Evolutionary conservation across 768 basidiomycete species (phyloP), one percentile per base, ranked within the genome.

Genomic region (Cytidiella melzeri): DNA sequence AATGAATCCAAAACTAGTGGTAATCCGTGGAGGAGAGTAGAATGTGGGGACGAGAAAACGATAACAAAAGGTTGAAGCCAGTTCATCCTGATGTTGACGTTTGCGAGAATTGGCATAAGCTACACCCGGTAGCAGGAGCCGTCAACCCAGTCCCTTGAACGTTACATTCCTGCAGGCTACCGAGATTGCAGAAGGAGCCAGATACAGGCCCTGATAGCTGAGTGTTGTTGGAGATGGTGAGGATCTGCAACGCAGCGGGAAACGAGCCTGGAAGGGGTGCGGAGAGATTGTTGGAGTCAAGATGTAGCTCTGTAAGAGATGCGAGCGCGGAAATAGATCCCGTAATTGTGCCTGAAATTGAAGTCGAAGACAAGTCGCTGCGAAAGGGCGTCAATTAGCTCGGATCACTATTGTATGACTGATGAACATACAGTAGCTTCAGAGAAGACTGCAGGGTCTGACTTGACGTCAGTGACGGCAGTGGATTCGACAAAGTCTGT

Each of bases 301-400:
- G 67, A 38, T 73, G 61, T 12, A 74, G 57, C 48, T 72, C 69
- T 0, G 57, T 59, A 18, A 74, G 67, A 1, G 62, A 55, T 18
- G 56, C 57, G 20, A 72, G 58, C 18, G 68, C 64, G 6, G 67
- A 64, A 25, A 74, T 47, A 4, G 58, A 36, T 5, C 55, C 45
- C 1, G 72, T 69, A 30, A 74, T 69, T 38, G 61, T 47, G n/a
- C 67, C 67, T 1, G 66, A 62, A n/a, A 74, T 62, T 5, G 64
- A 68, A 1, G 69, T 72, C 2, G 67, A 65, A 9, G 70, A 69
- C 20, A 74, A 61, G 25, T 74, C 71, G 15, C 66, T 67, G 48
- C 21, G 5, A 40, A 25, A 1, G 12, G 30, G 26, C 10, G 42
- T 50, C 23, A 53, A 43, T 23, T 44, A 25, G n/a, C 13, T 5